Evolutionary conservation across 495 filamentous ascomycete genomes (phyloP), one percentile per base, ranked within the genome.

Genomic region (Xylaria castorea): DNA sequence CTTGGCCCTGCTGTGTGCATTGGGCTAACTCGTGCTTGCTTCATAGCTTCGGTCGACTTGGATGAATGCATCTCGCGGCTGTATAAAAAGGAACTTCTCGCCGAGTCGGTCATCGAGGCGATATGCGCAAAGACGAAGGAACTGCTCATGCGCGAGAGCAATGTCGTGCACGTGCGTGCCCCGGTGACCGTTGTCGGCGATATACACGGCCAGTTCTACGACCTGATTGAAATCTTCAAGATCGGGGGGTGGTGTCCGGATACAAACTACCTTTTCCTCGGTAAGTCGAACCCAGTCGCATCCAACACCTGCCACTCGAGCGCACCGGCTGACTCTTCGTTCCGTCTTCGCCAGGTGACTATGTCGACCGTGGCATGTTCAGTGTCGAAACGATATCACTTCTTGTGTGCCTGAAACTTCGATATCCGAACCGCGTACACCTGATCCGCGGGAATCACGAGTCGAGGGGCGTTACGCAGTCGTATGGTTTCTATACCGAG

Each of bases 101-200:
- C 97, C 60, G 96, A 99, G 83, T 97, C 95, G 9, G 97, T 99
- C 55, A 95, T 99, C 80, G 96, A 99, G 84, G 96, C 97, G 77
- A 97, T 99, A 90, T 99, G 96, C 81, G 94, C 96, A 77, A 99
- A 99, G 81, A 94, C 97, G 16, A 99, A 99, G 75, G 96, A 99
- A 82, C 87, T 98, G 69, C 87, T 99, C 73, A 99, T 99, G 96
- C 97, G 96, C 80, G 96, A 99, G 89, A 98, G 95, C 87, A 99
- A 99, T 85, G 96, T 99, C 63, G 96, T 99, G 55, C 96, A 99
- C 80, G 97, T 99, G 71, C 90, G 90, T 68, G 95, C 96, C 20
- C 96, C 96, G 9, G 93, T 99, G 53, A 99, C 96, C n/a, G 96
- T 99, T 3, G 97, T 99, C 9, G 96, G 96, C 73, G 96, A 99